Conservation (phyloP, 2,329 filamentous ascomycete genomes). For the Sclerotinia trifoliorum region DNA sequence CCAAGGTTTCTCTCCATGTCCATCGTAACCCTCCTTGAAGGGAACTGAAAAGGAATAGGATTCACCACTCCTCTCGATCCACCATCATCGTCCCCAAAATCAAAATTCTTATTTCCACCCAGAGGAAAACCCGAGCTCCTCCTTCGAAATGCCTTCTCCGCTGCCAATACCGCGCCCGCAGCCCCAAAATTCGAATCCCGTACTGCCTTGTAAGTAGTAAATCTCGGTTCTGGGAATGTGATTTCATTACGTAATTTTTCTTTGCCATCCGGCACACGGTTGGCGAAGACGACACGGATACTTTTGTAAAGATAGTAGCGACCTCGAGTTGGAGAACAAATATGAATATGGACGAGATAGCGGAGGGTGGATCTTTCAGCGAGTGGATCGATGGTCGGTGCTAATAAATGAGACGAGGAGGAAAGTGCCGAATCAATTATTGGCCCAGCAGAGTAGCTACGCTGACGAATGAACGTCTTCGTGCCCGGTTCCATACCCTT, state of each 20-base stretch:
- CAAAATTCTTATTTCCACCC: conserved; percentile 35
- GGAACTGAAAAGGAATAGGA: conserved; percentile 52
- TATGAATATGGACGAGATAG: conserved; percentile 89
- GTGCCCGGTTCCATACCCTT: conserved; percentile 89
- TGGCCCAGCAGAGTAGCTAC: conserved; percentile 85
- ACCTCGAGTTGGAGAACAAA: conserved; percentile 81
- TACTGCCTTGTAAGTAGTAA: conserved; percentile 71
- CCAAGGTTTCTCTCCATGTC: background rate
- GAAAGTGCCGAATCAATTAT: conserved; percentile 60
- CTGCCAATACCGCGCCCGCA: conserved; percentile 51
- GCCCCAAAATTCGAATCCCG: conserved; percentile 37
- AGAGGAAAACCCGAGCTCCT: conserved; percentile 53
- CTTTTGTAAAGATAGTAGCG: conserved; percentile 89
- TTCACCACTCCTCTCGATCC: conserved; percentile 39
- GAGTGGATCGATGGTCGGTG: conserved; percentile 28
- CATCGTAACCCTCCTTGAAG: conserved; percentile 28
- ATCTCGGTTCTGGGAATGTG: conserved; percentile 83
- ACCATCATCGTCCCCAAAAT: conserved; percentile 37
- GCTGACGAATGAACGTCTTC: conserved; percentile 93
- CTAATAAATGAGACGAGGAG: conserved; percentile 28
- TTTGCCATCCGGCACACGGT: conserved; percentile 91
- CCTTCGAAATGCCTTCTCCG: conserved; percentile 59
- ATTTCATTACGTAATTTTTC: conserved; percentile 89
- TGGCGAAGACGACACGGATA: conserved; percentile 93
- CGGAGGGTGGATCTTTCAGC: conserved; percentile 71